Base-by-base conservation (phyloP, 805 yeast species). In the Blastobotrys muscicola region DNA sequence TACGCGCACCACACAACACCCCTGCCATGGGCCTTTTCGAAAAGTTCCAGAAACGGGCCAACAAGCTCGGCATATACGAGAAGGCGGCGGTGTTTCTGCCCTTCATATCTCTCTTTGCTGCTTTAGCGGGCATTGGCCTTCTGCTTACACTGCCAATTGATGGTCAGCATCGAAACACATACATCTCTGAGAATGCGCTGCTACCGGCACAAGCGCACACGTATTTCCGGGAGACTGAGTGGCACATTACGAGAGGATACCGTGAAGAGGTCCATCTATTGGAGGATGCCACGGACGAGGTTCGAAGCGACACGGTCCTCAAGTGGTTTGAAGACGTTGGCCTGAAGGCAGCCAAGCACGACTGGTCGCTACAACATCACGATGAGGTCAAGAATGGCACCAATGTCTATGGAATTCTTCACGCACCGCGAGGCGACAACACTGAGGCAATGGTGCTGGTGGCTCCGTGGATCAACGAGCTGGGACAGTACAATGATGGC, bases 131-230 rank as follows among this genome's bases (percentile, higher is more conserved):
- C 5, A 51, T 78, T 8, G 57, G 66, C 0, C 75, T 83, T 77
- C 65, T 92, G 10, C 62, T 72, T 4, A 54, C 64, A 15, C 66
- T 87, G 40, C 96, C 97, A 0, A 49, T 78, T 52, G 82, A 82
- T 12, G 97, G 96, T 14, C 85, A 85, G 57, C 85, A 68, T 60
- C 69, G 97, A 44, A 64, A 70, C 49, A 86, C 96, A 2, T 92
- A 92, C 60, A 82, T 89, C 9, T 82, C 94, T 6, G 99, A 92
- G 58, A 92, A 92, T 63, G 99, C 99, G 29, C 68, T 92, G 60
- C 80, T 92, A 85, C 97, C 99, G 6, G 89, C 94, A 0, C 97
- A 92, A 60, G 97, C 92, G 2, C 80, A 81, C 53, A 80, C 94
- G 16, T 87, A 86, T 59, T 92, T 85, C 60, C 72, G 97, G 44